Evolutionary conservation across 192 early-diverging fungal species (phyloP).

Genomic region (Ambispora gerdemannii): DNA sequence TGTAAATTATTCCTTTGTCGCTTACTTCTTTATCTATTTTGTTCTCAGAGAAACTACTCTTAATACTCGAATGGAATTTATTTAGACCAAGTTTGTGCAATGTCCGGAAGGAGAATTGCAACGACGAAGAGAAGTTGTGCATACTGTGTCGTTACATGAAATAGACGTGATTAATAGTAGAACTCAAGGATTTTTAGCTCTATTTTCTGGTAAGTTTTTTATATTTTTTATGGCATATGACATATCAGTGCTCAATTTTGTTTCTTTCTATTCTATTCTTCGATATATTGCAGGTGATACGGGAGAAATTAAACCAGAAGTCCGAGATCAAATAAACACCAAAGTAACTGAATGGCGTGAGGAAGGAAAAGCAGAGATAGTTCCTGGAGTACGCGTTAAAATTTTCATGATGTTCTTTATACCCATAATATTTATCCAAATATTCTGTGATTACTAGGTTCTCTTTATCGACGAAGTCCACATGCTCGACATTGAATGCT

Average conservation of each 20-base stretch:
- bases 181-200: slow-evolving; percentile 93
- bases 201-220: slow-evolving; percentile 75
- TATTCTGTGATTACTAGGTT: slow-evolving; percentile 45
- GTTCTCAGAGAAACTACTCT: background rate
- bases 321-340: slow-evolving; percentile 96
- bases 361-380: slow-evolving; percentile 97
- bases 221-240: background rate
- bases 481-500: slow-evolving; percentile 99
- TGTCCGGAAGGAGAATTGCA: slow-evolving; percentile 99
- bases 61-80: background rate
- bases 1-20: slow-evolving; percentile 44
- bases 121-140: slow-evolving; percentile 94
- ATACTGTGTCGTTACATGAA: slow-evolving; percentile 98
- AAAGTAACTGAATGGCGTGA: slow-evolving; percentile 97
- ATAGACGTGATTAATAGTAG: slow-evolving; percentile 98
- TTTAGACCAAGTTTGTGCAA: slow-evolving; percentile 90
- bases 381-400: slow-evolving; percentile 74
- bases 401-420: background rate
- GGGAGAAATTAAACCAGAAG: slow-evolving; percentile 96
- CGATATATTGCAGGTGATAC: slow-evolving; percentile 67
- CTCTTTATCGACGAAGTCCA: slow-evolving; percentile 99
- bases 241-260: background rate
- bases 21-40: background rate
- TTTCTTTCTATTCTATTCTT: background rate
- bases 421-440: background rate